phyloP scores from a whole-genome alignment of 106 monocot species.

The Acorus calamus region DNA sequence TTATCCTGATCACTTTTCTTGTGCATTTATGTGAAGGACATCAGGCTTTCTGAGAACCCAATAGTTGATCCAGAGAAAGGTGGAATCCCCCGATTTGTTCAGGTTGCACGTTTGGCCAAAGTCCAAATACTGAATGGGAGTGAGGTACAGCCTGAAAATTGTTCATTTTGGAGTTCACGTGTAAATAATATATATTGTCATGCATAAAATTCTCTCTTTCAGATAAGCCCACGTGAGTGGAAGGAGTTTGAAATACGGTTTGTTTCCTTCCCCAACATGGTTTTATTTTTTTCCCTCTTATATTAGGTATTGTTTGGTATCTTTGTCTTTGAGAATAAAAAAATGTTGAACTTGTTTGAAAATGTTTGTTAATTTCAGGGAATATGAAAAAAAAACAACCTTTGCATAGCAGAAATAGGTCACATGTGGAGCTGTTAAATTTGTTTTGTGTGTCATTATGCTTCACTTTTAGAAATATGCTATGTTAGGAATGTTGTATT shows the following conservation, averaged over 20 bases:
- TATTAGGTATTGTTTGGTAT: too few species aligned
- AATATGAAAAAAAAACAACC: too few species aligned
- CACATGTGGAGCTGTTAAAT: neutral
- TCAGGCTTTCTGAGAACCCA: conserved; percentile 95
- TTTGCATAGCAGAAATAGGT: too few species aligned
- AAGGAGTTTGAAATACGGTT: conserved; percentile 96
- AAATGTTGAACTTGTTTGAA: too few species aligned
- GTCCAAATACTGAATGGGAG: conserved; percentile 86
- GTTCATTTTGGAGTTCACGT: too few species aligned
- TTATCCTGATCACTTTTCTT: too few species aligned
- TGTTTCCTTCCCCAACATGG: conserved; percentile 11
- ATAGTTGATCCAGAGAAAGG: conserved; percentile 69
- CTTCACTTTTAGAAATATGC: neutral
- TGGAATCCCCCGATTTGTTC: conserved; percentile 68
- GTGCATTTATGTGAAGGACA: conserved; percentile 51
- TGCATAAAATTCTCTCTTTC: too few species aligned
- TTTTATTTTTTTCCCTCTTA: neutral
- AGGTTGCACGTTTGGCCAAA: conserved; percentile 80
- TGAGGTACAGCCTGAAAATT: conserved; percentile 46
- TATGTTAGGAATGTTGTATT: neutral
- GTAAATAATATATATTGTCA: too few species aligned
- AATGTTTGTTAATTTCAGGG: too few species aligned
- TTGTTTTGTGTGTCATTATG: neutral
- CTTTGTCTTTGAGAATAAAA: too few species aligned
- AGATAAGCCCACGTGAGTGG: conserved; percentile 75